Evolutionary conservation across 2,329 filamentous ascomycete genomes (phyloP).

Genomic region (Cucurbitaria berberidis): DNA sequence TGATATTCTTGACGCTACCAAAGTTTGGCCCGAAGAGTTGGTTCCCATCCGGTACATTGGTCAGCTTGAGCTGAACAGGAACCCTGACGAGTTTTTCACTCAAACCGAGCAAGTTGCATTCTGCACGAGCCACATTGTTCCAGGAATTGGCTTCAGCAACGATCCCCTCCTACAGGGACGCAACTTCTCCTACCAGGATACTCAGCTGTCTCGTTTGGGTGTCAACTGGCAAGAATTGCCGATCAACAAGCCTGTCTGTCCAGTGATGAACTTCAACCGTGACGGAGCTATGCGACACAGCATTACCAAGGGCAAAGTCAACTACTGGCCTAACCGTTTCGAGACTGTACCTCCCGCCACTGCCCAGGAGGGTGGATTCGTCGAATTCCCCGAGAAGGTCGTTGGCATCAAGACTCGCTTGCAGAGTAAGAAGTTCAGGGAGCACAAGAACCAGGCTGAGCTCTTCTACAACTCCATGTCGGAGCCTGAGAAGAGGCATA

Average conservation of each 20-base stretch:
- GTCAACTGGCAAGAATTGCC: conserved; percentile 79
- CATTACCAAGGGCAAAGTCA: conserved; percentile 74
- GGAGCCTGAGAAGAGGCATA: conserved; percentile 68
- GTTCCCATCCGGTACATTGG: conserved; percentile 79
- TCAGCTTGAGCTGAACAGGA: conserved; percentile 78
- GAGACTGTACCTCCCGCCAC: conserved; percentile 68
- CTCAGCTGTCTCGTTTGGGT: conserved; percentile 72
- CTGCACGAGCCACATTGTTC: conserved; percentile 79
- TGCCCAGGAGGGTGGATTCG: conserved; percentile 68
- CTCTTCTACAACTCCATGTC: conserved; percentile 82
- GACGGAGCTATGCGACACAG: conserved; percentile 76
- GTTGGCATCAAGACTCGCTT: conserved; percentile 73
- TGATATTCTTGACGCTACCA: conserved; percentile 83
- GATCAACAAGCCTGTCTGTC: conserved; percentile 76
- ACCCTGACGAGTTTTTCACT: conserved; percentile 80
- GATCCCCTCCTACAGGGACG: conserved; percentile 77
- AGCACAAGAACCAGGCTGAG: conserved; percentile 79
- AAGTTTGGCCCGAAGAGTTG: conserved; percentile 81
- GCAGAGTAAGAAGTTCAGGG: conserved; percentile 74
- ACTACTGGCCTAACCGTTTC: conserved; percentile 81
- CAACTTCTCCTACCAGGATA: conserved; percentile 72
- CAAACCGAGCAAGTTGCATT: conserved; percentile 85
- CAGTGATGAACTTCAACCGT: conserved; percentile 77
- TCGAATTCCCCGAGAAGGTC: conserved; percentile 70
- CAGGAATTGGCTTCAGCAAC: conserved; percentile 77